These are phyloP conservation scores for Rutstroemia sp. DNA, from an alignment of 2,329 filamentous ascomycete genomes.

Conservation along the genomic window DNA sequence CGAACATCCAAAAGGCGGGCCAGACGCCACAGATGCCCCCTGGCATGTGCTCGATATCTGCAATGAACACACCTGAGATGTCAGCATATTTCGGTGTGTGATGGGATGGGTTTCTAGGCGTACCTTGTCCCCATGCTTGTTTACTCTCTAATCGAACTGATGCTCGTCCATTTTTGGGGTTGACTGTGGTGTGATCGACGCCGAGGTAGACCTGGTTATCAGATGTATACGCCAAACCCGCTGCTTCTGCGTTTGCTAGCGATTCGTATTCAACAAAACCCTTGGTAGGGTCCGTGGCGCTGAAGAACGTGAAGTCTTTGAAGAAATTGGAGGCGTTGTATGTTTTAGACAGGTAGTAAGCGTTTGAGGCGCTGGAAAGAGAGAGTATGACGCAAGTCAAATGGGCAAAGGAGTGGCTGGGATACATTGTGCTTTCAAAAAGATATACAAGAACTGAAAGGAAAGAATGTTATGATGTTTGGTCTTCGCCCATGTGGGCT, in stretches of 20 bases:
- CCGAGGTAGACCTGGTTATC: conserved; percentile 58
- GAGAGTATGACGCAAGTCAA: too few relatives aligned
- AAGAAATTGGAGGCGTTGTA: conserved; percentile 39
- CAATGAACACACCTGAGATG: conserved; percentile 47
- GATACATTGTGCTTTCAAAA: too few relatives aligned
- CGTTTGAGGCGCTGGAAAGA: too few relatives aligned
- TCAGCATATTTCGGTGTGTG: background rate
- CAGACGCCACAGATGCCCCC: conserved; percentile 31
- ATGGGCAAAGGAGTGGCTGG: too few relatives aligned
- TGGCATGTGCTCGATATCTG: conserved; percentile 66
- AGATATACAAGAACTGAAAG: too few relatives aligned
- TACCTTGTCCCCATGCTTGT: conserved; percentile 52
- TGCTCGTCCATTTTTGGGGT: conserved; percentile 42
- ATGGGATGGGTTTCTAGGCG: background rate
- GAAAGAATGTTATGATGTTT: too few relatives aligned
- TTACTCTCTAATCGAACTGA: conserved; percentile 63
- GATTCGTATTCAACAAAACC: conserved; percentile 59
- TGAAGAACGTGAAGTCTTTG: conserved; percentile 43
- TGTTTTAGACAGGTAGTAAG: conserved; percentile 18
- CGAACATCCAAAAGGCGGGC: conserved; percentile 33
- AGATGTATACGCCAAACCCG: conserved; percentile 50
- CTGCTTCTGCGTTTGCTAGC: conserved; percentile 42
- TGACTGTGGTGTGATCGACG: conserved; percentile 53
- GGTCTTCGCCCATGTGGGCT: too few relatives aligned
- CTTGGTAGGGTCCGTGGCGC: conserved; percentile 51